Base-by-base conservation (phyloP, 179 eudicot species). In the Beta macrorhiza region DNA sequence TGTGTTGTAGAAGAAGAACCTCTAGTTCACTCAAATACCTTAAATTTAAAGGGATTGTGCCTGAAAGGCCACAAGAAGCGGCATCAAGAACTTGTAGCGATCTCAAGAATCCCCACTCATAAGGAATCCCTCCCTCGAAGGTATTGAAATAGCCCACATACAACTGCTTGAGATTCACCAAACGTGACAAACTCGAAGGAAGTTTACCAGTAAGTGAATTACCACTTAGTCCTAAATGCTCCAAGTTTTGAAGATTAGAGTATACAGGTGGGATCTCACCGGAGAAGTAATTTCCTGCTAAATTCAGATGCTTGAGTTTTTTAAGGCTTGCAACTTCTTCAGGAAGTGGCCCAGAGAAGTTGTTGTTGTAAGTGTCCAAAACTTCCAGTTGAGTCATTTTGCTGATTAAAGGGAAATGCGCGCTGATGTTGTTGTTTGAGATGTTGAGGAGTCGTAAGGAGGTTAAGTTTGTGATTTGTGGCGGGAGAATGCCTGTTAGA, bases 271-370 rank as follows among this genome's bases (percentile, higher is more conserved):
- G 97, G 32, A 93, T 92, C 56, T 74, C 80, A 2, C 98, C 94
- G 19, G 78, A 71, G 70, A 93, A 92, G 44, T 79, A 93, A 69
- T 90, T 93, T 61, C 98, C 98, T 9, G 89, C 97, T 7, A 93
- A 84, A 3, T 45, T 52, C 1, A 93, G 89, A 72, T 74, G n/a
- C 61, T 61, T 82, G 1, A 92, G 81, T 0, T 82, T 62, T 32
- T 74, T 77, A 52, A 88, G 75, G 29, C 22, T 59, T 5, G 52
- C 77, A 4, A 92, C 49, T 76, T 86, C 87, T 7, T 0, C 32
- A 1, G 93, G 94, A 0, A 92, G 89, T 42, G 67, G 58, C 0
- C 94, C 98, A 0, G 87, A 45, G 85, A 93, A 85, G 82, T 88
- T 87, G 77, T 93, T 93, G 72, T 92, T 81, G 82, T 88, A 92